Base-by-base conservation (phyloP, 192 early-diverging fungal genomes). In the Coemansia sp. region DNA sequence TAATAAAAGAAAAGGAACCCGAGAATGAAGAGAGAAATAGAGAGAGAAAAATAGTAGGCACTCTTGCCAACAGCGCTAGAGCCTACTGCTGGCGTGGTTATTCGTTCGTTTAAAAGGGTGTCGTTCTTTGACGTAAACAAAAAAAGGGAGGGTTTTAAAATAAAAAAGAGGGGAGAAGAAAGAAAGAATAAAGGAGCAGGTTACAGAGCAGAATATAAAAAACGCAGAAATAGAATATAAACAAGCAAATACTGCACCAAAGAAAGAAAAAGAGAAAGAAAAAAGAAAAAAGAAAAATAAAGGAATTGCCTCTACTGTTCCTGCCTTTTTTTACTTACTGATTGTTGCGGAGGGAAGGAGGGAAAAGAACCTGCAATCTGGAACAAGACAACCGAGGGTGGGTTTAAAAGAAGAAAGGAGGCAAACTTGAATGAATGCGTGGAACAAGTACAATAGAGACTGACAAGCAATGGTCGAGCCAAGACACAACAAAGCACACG, bases 281-380 rank as follows among this genome's bases (percentile, higher is more conserved):
- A 65, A 51, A 66, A 47, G 42, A 56, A 41, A 42, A 71, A 65
- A 26, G 22, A 9, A 11, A 45, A 55, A 48, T 22, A 69, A 52
- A 63, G 57, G 47, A 9, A 18, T 9, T 9, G 32, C 32, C 32
- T 32, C 32, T 32, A 32, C 32, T 32, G 32, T 32, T 18, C 47
- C 47, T 15, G 16, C 47, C 47, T 49, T 8, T 49, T n/a, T 8
- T 49, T 49, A 18, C 37, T 7, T 37, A 39, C 0, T 19, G 55
- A 16, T 47, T 26, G 16, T 41, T 16, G 22, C 11, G 19, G 21
- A 47, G 19, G 43, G 42, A 62, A 43, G 47, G 45, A 48, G 41
- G 19, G 41, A 48, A 18, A 41, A 41, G 26, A 62, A 45, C 18
- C 47, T 49, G 47, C 47, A 49, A 49, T 16, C 47, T 18, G 47